Evolutionary conservation across 352 stramenopile species (phyloP), one percentile per base, ranked within the genome.

Genomic region (Phytopythium cucurbitacearum): DNA sequence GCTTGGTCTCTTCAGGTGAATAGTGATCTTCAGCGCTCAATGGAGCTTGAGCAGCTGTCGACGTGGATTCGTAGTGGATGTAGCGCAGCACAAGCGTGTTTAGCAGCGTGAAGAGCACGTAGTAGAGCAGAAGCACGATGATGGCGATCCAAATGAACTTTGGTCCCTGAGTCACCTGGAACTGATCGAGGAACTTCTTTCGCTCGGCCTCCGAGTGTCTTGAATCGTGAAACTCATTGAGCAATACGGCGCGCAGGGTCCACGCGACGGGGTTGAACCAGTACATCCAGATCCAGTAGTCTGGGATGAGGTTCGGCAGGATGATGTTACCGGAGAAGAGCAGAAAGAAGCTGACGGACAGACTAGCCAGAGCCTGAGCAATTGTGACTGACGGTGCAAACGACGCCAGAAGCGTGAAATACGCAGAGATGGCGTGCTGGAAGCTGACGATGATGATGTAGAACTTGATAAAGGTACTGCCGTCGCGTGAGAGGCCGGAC

Each of bases 281-380:
- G 61, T 87, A 85, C 73, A 89, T 81, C 79, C 79, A 90, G 35
- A 81, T 82, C 76, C 76, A 87, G 47, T 88, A 90, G 37, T 80
- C 41, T 41, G 76, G 76, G 47, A 90, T 87, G 12, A 86, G 51
- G 39, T 87, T 61, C 0, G 72, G 65, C 48, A 85, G 54, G 47
- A 90, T 87, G 35, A 87, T 87, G 63, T 87, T 87, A 9, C 79
- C 79, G 8, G 76, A 87, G 59, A 89, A 87, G 39, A 89, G 43
- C 12, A 89, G 46, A 42, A 80, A 80, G 55, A 80, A 78, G 47
- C 52, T 59, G 33, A 71, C 52, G 0, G 65, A 76, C 11, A 71
- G 11, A 28, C 59, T 57, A 3, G 65, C 65, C 0, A 69, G 15
- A 16, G 59, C 65, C 44, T 76, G 58, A 0, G 50, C 71, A 0